phyloP scores from a whole-genome alignment of 169 alveolate genomes.

The Eimeria praecox region DNA sequence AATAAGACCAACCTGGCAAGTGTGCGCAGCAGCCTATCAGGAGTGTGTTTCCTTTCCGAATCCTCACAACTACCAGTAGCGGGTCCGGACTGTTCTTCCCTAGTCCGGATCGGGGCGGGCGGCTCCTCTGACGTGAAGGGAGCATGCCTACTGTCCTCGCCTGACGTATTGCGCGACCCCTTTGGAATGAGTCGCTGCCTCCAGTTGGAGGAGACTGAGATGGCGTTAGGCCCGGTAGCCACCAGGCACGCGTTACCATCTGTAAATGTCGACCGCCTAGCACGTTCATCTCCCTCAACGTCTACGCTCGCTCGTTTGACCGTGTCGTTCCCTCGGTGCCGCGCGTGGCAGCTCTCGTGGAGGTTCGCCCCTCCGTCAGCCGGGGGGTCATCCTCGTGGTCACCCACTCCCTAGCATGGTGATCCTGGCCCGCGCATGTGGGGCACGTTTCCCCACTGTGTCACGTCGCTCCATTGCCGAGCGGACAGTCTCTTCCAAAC shows the following conservation, averaged over 20 bases:
- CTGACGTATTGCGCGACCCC: neutral
- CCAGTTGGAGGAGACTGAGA: neutral
- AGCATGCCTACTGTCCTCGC: neutral
- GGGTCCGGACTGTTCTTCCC: neutral
- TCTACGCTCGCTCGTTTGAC: neutral
- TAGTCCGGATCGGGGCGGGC: neutral
- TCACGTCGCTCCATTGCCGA: neutral
- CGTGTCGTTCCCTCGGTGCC: neutral
- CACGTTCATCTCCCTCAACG: neutral
- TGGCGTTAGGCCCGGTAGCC: conserved; percentile 11
- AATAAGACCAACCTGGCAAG: too few species aligned
- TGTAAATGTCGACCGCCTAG: neutral
- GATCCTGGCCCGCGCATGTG: neutral
- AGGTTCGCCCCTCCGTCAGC: neutral
- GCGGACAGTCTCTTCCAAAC: neutral
- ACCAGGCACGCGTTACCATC: neutral
- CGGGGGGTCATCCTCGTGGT: too few species aligned
- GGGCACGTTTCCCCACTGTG: neutral
- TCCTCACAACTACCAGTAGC: neutral
- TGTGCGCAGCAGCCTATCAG: too few species aligned
- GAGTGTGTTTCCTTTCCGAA: neutral
- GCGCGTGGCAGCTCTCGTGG: neutral
- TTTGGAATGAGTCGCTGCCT: neutral
- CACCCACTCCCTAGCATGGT: neutral
- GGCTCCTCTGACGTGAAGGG: neutral